phyloP scores from a whole-genome alignment of 495 filamentous ascomycete genomes.

The Durotheca rogersii region DNA sequence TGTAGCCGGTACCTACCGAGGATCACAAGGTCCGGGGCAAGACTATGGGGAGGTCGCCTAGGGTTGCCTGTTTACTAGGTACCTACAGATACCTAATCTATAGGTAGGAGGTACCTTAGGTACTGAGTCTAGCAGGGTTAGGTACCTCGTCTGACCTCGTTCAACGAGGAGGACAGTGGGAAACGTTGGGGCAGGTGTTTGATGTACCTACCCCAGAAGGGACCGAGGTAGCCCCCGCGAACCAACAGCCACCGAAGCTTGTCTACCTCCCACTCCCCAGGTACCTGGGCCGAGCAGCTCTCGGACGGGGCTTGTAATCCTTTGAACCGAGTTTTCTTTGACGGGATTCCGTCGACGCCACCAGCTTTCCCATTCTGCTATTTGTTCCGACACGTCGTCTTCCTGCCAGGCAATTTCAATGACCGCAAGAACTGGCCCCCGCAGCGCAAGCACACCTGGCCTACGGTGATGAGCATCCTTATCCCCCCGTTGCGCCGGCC shows the following conservation, averaged over 20 bases:
- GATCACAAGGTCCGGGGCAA: background rate
- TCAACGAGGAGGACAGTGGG: no score
- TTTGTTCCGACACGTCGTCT: no score
- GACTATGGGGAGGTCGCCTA: background rate
- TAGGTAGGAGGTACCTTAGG: background rate
- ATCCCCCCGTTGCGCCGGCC: conserved; percentile 25
- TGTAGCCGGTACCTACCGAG: background rate
- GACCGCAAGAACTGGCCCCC: conserved; percentile 19
- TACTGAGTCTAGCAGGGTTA: background rate
- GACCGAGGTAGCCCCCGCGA: no score
- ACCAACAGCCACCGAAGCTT: background rate
- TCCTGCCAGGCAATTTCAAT: conserved; percentile 13
- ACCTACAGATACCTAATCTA: no score
- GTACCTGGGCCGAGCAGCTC: background rate
- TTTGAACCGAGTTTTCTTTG: no score
- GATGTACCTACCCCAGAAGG: background rate
- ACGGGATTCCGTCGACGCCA: no score
- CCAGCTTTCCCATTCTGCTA: no score
- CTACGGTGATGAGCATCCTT: conserved; percentile 33
- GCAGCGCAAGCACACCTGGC: conserved; percentile 30
- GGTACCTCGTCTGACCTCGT: no score
- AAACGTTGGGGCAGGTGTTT: no score
- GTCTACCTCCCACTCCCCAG: background rate
- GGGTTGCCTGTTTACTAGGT: conserved; percentile 4
- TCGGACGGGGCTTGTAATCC: no score